Percentiles rank a stretch among this genome's conserved stretches.
Evolutionary conservation across 352 stramenopile species (phyloP).

Genomic region (Pythium dissotocum): DNA sequence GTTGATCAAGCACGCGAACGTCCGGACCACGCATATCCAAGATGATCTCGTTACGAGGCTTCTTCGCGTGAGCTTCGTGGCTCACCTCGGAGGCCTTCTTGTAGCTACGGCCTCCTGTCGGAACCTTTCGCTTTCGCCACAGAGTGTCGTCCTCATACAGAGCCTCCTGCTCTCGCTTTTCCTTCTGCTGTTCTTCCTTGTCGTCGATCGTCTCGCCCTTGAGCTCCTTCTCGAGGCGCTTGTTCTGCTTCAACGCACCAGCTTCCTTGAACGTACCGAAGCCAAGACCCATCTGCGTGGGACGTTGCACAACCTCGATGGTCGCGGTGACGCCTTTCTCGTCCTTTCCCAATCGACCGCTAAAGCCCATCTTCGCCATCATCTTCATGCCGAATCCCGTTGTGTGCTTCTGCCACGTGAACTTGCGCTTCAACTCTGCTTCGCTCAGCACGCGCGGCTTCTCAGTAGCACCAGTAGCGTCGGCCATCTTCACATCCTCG

Average conservation of each 20-base stretch:
- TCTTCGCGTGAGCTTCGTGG: slow-evolving; percentile 47
- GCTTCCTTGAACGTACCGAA: slow-evolving; percentile 94
- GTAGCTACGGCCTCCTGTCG: slow-evolving; percentile 45
- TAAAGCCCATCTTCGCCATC: slow-evolving; percentile 96
- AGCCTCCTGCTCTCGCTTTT: slow-evolving; percentile 31
- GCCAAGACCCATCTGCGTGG: slow-evolving; percentile 91
- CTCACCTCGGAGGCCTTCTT: slow-evolving; percentile 70
- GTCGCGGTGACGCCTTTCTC: slow-evolving; percentile 92
- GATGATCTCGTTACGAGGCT: slow-evolving; percentile 67
- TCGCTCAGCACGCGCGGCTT: slow-evolving; percentile 22
- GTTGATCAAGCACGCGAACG: slow-evolving; percentile 67
- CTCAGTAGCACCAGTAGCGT: background rate
- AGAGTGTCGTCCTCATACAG: slow-evolving; percentile 71
- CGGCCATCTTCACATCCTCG: slow-evolving; percentile 24
- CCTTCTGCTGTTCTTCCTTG: slow-evolving; percentile 34
- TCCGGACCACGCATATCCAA: slow-evolving; percentile 89
- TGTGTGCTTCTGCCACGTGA: slow-evolving; percentile 95
- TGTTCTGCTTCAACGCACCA: slow-evolving; percentile 91
- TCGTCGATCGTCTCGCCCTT: slow-evolving; percentile 69
- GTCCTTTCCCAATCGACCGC: slow-evolving; percentile 91
- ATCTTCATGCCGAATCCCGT: slow-evolving; percentile 96
- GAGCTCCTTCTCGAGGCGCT: slow-evolving; percentile 90
- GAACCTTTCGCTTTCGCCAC: slow-evolving; percentile 77
- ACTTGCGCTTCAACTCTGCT: slow-evolving; percentile 35
- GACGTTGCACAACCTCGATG: slow-evolving; percentile 93